These are phyloP conservation scores for Mortierella claussenii DNA, from an alignment of 192 early-diverging fungal genomes.

Conservation along the genomic window DNA sequence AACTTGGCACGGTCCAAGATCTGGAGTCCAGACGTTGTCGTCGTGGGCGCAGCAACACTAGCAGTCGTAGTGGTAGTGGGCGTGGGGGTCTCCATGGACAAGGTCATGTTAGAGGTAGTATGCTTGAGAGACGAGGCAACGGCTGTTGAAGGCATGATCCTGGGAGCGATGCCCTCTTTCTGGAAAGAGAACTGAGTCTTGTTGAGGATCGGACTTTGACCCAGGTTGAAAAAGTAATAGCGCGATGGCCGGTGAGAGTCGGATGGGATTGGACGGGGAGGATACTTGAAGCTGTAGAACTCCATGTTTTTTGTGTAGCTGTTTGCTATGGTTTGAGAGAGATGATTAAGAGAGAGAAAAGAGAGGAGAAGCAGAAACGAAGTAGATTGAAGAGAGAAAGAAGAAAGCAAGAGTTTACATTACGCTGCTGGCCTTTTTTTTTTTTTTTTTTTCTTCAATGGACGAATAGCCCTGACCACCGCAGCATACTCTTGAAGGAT, in stretches of 20 bases:
- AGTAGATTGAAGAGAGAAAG: background rate
- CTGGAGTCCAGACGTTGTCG: background rate
- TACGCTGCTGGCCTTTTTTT: background rate
- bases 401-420: background rate
- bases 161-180: constrained; percentile 19
- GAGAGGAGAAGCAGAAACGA: background rate
- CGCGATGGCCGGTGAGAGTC: constrained; percentile 17
- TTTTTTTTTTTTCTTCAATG: too few relatives aligned
- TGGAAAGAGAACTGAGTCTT: background rate
- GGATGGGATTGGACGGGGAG: constrained; percentile 24
- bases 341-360: background rate
- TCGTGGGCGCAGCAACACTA: background rate
- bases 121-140: background rate
- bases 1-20: constrained; percentile 28
- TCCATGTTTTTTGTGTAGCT: constrained; percentile 15
- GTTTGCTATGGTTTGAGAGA: too few relatives aligned
- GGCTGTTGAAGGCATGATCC: background rate
- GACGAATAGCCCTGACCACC: too few relatives aligned
- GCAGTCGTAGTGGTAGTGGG: background rate
- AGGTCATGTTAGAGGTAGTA: background rate
- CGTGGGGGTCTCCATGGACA: background rate
- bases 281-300: constrained; percentile 35
- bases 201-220: constrained; percentile 15
- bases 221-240: constrained; percentile 37
- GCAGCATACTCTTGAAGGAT: too few relatives aligned